phyloP scores from a whole-genome alignment of 164 flowering plant species.

The Kingdonia uniflora region DNA sequence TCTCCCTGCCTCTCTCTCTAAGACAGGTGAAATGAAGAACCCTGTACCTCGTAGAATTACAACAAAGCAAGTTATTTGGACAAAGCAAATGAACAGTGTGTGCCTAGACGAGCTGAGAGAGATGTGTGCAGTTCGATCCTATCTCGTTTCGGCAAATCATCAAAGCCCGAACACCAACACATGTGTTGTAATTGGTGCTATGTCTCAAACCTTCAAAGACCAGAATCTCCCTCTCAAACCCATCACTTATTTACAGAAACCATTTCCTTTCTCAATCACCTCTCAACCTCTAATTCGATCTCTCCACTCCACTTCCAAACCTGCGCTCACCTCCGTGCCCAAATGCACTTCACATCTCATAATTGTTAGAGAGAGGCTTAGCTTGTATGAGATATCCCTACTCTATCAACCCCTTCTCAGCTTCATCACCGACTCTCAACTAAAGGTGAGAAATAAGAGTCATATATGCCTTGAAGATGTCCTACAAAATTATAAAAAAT shows the following conservation, averaged over 20 bases:
- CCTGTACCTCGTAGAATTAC: too few species aligned
- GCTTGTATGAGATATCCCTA: conserved; percentile 39
- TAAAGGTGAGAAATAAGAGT: conserved; percentile 70
- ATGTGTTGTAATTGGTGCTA: conserved; percentile 63
- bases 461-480: conserved; percentile 47
- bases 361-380: conserved; percentile 22
- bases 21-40: too few species aligned
- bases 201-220: conserved; percentile 73
- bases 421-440: conserved; percentile 43
- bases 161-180: conserved; percentile 59
- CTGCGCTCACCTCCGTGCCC: conserved; percentile 33
- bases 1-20: too few species aligned
- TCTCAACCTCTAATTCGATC: conserved; percentile 25
- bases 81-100: too few species aligned
- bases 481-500: conserved; percentile 39
- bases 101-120: too few species aligned
- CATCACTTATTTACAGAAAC: conserved; percentile 63
- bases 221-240: conserved; percentile 47
- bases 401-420: conserved; percentile 33
- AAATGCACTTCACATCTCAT: conserved; percentile 48
- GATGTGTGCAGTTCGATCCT: conserved; percentile 42
- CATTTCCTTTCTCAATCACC: conserved; percentile 42
- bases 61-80: too few species aligned
- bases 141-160: conserved; percentile 36
- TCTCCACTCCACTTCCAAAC: conserved; percentile 16